A percentile compares a stretch with the other conserved stretches of the same genome.
phyloP scores from a whole-genome alignment of 2,329 filamentous ascomycete genomes.

The Teratosphaeria nubilosa region DNA sequence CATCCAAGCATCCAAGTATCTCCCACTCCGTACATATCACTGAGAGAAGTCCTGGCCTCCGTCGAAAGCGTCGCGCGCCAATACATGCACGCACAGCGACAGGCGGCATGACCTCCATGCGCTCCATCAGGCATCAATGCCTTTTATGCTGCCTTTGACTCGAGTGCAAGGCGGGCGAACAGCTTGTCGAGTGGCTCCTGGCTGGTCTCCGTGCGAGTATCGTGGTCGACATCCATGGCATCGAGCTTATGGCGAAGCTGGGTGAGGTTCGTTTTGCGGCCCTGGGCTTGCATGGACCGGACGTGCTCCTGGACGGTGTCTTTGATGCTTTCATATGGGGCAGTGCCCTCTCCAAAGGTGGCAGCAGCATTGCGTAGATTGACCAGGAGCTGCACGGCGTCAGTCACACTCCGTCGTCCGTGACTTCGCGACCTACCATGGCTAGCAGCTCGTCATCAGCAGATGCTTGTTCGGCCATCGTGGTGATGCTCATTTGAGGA shows the following conservation, averaged over 20 bases:
- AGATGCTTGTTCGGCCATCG: neutral
- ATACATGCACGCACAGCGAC: neutral
- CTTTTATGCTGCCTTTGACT: neutral
- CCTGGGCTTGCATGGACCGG: constrained; percentile 17
- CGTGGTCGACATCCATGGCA: neutral
- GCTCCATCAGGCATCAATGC: neutral
- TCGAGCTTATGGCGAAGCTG: neutral
- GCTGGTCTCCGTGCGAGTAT: neutral
- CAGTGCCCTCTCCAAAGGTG: constrained; percentile 26
- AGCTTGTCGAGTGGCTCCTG: neutral
- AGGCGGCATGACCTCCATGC: neutral
- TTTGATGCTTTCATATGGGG: constrained; percentile 21
- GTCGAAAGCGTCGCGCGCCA: too few relatives aligned
- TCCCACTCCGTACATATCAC: too few relatives aligned
- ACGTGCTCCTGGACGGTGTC: constrained; percentile 24
- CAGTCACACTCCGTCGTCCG: neutral
- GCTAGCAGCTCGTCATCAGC: constrained; percentile 17
- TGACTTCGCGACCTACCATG: constrained; percentile 8
- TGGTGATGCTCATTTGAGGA: neutral
- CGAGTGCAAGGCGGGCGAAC: neutral
- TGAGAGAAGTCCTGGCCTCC: too few relatives aligned
- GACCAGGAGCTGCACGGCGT: constrained; percentile 19
- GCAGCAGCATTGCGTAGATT: constrained; percentile 26
- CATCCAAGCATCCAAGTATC: neutral
- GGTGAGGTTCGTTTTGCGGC: constrained; percentile 17